Evolutionary conservation across 371 early-diverging fungal species (phyloP), one percentile per base, ranked within the genome.

Genomic region (Smittium mucronatum): DNA sequence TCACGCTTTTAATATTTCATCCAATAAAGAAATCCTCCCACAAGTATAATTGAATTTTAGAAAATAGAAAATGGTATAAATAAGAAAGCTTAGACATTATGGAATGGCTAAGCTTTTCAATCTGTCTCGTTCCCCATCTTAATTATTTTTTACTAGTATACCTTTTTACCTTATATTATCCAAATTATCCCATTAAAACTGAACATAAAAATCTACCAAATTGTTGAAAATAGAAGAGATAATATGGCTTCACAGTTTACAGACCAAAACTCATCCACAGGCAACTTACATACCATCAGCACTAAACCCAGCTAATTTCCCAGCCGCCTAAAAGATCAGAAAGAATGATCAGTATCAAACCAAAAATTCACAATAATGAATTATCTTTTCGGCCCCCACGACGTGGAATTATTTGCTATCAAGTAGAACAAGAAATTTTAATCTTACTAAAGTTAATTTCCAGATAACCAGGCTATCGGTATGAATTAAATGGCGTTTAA

Each of bases 251-350:
- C 47, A 47, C 47, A 15, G 47, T 25, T 47, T 47, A 25, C 15
- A 8, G 25, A 47, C 47, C 8, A 47, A 47, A 8, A 47, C 47
- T 15, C 8, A 25, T 8, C 47, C 47, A 47, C 59, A 59, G 28
- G 59, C 26, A 59, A n/a, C 59, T 15, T 28, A 59, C 59, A 28
- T 59, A 59, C 59, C 59, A 59, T 5, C 59, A 59, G 59, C 26
- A 16, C 15, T 59, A 28, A 59, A 59, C 59, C 59, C 59, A 26
- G 59, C 26, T 28, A 28, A 59, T 28, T 11, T 28, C 59, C 59
- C 25, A 59, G 59, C 26, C 5, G 59, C 5, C 59, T 59, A n/a
- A 59, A 11, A 59, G 59, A 11, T 2, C 8, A 59, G 26, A 59
- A 11, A 59, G 59, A 26, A 59, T 59, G 59, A 2, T 59, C 59